Conservation (phyloP, 139 green algal genomes). For the Chlamydomonas applanata region DNA sequence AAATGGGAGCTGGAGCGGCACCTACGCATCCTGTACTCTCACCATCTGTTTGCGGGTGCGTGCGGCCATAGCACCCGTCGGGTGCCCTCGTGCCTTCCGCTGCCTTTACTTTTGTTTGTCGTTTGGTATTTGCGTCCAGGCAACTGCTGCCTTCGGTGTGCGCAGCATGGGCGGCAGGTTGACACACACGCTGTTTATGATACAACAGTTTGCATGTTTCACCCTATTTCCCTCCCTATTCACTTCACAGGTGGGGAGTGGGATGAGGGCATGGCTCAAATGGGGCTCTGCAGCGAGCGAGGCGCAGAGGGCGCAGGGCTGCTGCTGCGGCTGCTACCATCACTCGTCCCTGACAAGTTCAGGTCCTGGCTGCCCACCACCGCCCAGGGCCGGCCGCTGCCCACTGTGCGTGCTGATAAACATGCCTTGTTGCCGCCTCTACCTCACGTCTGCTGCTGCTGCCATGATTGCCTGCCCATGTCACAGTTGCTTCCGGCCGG, state of each 20-base stretch:
- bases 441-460: too few relatives aligned
- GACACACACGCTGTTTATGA: too few relatives aligned
- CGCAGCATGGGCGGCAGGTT: too few relatives aligned
- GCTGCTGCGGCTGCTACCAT: conserved; percentile 70
- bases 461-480: too few relatives aligned
- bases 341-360: conserved; percentile 42
- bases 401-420: conserved; percentile 30
- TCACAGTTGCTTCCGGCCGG: too few relatives aligned
- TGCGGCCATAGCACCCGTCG: neutral
- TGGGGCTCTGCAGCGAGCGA: conserved; percentile 54
- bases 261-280: conserved; percentile 77
- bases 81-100: neutral
- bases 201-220: too few relatives aligned
- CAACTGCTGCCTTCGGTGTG: too few relatives aligned
- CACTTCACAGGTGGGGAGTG: conserved; percentile 46
- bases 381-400: conserved; percentile 23
- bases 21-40: conserved; percentile 65
- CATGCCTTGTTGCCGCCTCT: too few relatives aligned
- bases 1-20: conserved; percentile 47
- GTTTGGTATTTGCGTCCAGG: too few relatives aligned
- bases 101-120: neutral
- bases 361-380: conserved; percentile 2
- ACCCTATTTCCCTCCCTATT: too few relatives aligned
- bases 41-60: conserved; percentile 58
- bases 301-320: conserved; percentile 26